These are phyloP conservation scores for Blastocladiella britannica DNA, from an alignment of 192 early-diverging fungal genomes.

Conservation along the genomic window DNA sequence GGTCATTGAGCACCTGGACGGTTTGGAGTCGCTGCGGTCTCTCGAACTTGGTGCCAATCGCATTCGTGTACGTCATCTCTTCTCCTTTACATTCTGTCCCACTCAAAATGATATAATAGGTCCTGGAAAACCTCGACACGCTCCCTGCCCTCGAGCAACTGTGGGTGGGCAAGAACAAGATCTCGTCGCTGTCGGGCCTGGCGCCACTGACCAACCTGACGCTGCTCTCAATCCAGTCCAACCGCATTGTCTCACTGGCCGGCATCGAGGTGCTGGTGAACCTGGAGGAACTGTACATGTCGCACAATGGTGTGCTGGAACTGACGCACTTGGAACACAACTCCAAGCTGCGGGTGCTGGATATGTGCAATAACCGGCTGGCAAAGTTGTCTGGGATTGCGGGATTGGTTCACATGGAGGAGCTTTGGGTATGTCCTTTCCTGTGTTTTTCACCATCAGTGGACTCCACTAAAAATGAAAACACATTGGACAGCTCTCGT, in stretches of 20 bases:
- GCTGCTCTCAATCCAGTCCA: slow-evolving; percentile 64
- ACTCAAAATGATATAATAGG: slow-evolving; percentile 12
- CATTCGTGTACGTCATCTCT: slow-evolving; percentile 37
- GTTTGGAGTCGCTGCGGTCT: slow-evolving; percentile 45
- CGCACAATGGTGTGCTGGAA: slow-evolving; percentile 65
- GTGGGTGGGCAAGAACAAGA: slow-evolving; percentile 97
- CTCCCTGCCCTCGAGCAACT: slow-evolving; percentile 68
- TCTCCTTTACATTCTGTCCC: neutral
- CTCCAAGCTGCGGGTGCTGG: slow-evolving; percentile 48
- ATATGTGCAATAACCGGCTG: slow-evolving; percentile 66
- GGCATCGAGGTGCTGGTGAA: slow-evolving; percentile 41
- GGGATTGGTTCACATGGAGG: slow-evolving; percentile 47
- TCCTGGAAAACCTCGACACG: slow-evolving; percentile 59
- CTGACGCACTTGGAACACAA: slow-evolving; percentile 67
- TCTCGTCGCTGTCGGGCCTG: slow-evolving; percentile 45
- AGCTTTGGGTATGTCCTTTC: slow-evolving; percentile 55
- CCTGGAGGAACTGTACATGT: slow-evolving; percentile 79
- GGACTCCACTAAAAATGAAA: too few relatives aligned
- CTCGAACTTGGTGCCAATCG: slow-evolving; percentile 90
- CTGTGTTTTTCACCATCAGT: too few relatives aligned
- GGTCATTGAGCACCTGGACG: slow-evolving; percentile 49
- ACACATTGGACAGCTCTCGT: neutral
- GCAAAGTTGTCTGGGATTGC: slow-evolving; percentile 47
- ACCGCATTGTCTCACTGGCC: slow-evolving; percentile 56
- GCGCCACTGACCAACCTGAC: slow-evolving; percentile 18